A percentile compares a stretch with the other conserved stretches of the same genome.
These are phyloP conservation scores for Candolleomyces aberdarensis DNA, from an alignment of 768 basidiomycete species.

Conservation along the genomic window DNA sequence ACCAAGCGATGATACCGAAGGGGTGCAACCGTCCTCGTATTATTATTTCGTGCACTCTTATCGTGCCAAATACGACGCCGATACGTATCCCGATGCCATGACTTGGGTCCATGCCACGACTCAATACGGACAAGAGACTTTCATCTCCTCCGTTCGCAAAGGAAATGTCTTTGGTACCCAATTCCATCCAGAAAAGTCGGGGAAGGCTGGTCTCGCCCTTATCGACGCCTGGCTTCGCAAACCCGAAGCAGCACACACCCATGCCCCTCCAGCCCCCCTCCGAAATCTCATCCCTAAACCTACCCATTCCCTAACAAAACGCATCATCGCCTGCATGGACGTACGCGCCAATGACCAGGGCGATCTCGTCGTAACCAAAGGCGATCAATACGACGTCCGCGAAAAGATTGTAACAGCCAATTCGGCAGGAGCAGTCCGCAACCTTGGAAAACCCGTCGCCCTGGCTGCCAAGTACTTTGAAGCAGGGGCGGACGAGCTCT, in stretches of 20 bases:
- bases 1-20: slow-evolving; percentile 39
- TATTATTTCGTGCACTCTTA: slow-evolving; percentile 99
- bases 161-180: slow-evolving; percentile 90
- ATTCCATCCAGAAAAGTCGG: slow-evolving; percentile 98
- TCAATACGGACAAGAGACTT: slow-evolving; percentile 91
- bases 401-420: slow-evolving; percentile 57
- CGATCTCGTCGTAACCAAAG: slow-evolving; percentile 98
- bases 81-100: slow-evolving; percentile 49
- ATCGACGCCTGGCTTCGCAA: slow-evolving; percentile 76
- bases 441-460: slow-evolving; percentile 95
- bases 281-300: slow-evolving; percentile 38
- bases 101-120: slow-evolving; percentile 84
- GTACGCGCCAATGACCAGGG: slow-evolving; percentile 95
- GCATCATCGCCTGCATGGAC: slow-evolving; percentile 96
- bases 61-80: slow-evolving; percentile 71
- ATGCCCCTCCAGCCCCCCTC: slow-evolving; percentile 28
- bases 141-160: slow-evolving; percentile 79
- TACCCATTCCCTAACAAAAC: slow-evolving; percentile 78
- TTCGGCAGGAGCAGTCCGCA: slow-evolving; percentile 79
- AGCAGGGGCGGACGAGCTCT: slow-evolving; percentile 93
- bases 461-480: slow-evolving; percentile 84
- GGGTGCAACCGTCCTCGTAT: slow-evolving; percentile 52
- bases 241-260: slow-evolving; percentile 39
- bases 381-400: slow-evolving; percentile 98
- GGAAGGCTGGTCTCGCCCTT: slow-evolving; percentile 77